Evolutionary conservation across 495 filamentous ascomycete genomes (phyloP).

Genomic region (Talaromyces liani): DNA sequence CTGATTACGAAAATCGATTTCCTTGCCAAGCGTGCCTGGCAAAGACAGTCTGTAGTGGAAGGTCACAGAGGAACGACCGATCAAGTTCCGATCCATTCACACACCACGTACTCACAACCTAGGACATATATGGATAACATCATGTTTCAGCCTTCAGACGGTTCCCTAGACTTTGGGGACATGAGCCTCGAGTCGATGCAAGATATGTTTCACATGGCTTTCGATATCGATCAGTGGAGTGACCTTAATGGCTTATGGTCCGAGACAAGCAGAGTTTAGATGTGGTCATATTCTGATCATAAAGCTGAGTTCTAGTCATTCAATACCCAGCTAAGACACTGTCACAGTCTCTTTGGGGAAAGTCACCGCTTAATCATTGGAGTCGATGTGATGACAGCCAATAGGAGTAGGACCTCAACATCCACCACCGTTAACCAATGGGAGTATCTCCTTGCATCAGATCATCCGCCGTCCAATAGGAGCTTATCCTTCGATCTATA

Average conservation of each 20-base stretch:
- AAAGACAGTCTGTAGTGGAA: neutral
- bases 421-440: neutral
- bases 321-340: neutral
- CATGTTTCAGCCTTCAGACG: neutral
- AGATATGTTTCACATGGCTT: slow-evolving; percentile 1
- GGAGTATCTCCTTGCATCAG: neutral
- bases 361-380: neutral
- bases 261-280: neutral
- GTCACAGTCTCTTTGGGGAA: neutral
- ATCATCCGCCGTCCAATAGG: neutral
- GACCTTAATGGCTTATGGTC: neutral
- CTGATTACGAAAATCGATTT: neutral
- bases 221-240: slow-evolving; percentile 3
- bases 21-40: neutral
- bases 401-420: neutral
- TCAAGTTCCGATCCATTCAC: neutral
- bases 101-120: neutral
- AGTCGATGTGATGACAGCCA: neutral
- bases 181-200: neutral
- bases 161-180: neutral
- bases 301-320: neutral
- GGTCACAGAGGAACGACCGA: neutral
- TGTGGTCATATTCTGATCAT: neutral
- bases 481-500: neutral
- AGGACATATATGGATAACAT: neutral